Evolutionary conservation across 345 rosid genomes (phyloP).

Genomic region (Combretum micranthum): DNA sequence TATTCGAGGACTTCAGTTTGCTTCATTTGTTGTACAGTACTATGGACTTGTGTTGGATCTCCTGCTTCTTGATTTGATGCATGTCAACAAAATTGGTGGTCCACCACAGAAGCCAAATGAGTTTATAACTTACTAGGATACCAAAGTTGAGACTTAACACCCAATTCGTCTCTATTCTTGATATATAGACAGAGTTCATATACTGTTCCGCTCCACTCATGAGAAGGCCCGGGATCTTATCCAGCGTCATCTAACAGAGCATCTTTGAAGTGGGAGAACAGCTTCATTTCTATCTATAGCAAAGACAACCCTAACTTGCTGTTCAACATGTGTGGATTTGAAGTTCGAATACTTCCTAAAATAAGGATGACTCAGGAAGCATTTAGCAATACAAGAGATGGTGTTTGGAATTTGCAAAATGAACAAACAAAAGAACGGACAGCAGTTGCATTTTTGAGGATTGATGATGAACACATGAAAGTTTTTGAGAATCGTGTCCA

Average conservation of each 20-base stretch:
- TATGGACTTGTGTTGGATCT: conserved; percentile 97
- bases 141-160: conserved; percentile 96
- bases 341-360: conserved; percentile 94
- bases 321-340: conserved; percentile 99
- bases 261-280: conserved; percentile 98
- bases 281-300: conserved; percentile 98
- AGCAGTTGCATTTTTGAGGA: conserved; percentile 93
- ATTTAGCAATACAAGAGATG: conserved; percentile 92
- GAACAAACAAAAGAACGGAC: conserved; percentile 99
- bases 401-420: conserved; percentile 99
- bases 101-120: conserved; percentile 99
- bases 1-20: conserved; percentile 99
- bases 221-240: conserved; percentile 99
- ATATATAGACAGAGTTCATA: conserved; percentile 94
- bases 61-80: conserved; percentile 88
- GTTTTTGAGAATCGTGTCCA: conserved; percentile 98
- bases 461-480: conserved; percentile 98
- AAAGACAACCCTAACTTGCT: conserved; percentile 98
- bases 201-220: conserved; percentile 89
- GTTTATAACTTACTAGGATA: conserved; percentile 95
- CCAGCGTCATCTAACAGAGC: conserved; percentile 98
- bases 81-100: conserved; percentile 99
- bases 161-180: conserved; percentile 93
- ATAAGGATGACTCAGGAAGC: conserved; percentile 99
- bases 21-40: conserved; percentile 96